Base-by-base conservation (phyloP, 2,329 filamentous ascomycete genomes). In the Cadophora malorum region DNA sequence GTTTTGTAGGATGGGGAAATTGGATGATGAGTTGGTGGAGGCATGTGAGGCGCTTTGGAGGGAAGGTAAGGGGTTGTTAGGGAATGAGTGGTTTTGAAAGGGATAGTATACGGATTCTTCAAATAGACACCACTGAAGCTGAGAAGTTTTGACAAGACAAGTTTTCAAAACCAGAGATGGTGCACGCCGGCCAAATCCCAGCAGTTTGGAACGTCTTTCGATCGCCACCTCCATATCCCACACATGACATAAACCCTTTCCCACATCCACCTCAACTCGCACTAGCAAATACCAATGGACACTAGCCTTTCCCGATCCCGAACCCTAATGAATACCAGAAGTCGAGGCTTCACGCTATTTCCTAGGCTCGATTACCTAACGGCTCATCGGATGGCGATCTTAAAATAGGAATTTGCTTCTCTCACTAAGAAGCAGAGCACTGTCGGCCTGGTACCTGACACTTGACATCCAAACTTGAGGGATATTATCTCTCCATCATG, bases 21-120 rank as follows among this genome's bases (percentile, higher is more conserved):
- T 76, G 71, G 21, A 72, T 72, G 7, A 73, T 71, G 75, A 76
- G 68, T 0, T 77, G 72, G 67, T 78, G 72, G 55, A 68, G 71
- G 14, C 67, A 71, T n/a, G 70, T 69, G 56, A 63, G 33, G 71
- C 59, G n/a, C 58, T 66, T 25, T 68, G 70, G 66, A 64, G 28
- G 65, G 59, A 35, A 55, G 64, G 50, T 23, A 72, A 65, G n/a
- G 64, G 53, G 1, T 10, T n/a, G 12, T 4, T 62, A 14, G 25
- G 41, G 0, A 41, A 21, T 49, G 45, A 25, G 12, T 62, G 59
- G 59, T 49, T 49, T 21, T 49, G 45, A 49, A 19, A 49, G 45
- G 7, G 21, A 12, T 8, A 19, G n/a, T 6, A 21, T 28, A 28
- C 28, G 28, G 3, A 28, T 28, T 28, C 28, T 28, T 28, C 28